Evolutionary conservation across 2,329 filamentous ascomycete genomes (phyloP), one percentile per base, ranked within the genome.

Genomic region (Colletotrichum sp.): DNA sequence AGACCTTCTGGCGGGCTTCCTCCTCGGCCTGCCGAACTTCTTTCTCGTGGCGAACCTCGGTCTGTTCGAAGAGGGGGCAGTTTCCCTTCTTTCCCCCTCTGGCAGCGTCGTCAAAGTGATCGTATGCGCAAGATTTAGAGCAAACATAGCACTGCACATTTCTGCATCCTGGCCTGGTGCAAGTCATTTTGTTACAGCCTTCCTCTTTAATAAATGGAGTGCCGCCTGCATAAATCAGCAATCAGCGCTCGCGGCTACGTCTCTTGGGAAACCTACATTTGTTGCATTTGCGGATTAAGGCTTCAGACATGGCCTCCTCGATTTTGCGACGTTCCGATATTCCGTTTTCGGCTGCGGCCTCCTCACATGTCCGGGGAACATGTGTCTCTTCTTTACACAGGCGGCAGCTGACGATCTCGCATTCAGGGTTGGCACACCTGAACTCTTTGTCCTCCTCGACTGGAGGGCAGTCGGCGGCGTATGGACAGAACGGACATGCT

Each of bases 171-270:
- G 81, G 67, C n/a, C 89, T 89, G 0, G 90, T 87, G 82, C 95
- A 98, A 1, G 83, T 89, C 90, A 98, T 95, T 84, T 96, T 96
- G 85, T 98, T 98, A 86, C 95, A 98, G 4, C 95, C 95, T 36
- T 87, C 83, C 44, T 93, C 90, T 81, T 98, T 98, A 82, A 98
- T 90, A 80, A 96, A 97, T 0, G 93, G 92, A n/a, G 92, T 90
- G n/a, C 89, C 87, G 84, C 94, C 88, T 90, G 65, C 4, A 26
- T 7, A 8, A 12, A 78, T 36, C 52, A 80, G 76, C 16, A 26
- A 64, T 52, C 44, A 68, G 6, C 6, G 2, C 28, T 63, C 21
- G 16, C n/a, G 8, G 6, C 21, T 7, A n/a, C 57, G 15, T 30
- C 26, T 30, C 32, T 36, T 26, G 34, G 39, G 15, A 9, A 10